These are phyloP conservation scores for Mortierella claussenii DNA, from an alignment of 192 early-diverging fungal species.

Conservation along the genomic window DNA sequence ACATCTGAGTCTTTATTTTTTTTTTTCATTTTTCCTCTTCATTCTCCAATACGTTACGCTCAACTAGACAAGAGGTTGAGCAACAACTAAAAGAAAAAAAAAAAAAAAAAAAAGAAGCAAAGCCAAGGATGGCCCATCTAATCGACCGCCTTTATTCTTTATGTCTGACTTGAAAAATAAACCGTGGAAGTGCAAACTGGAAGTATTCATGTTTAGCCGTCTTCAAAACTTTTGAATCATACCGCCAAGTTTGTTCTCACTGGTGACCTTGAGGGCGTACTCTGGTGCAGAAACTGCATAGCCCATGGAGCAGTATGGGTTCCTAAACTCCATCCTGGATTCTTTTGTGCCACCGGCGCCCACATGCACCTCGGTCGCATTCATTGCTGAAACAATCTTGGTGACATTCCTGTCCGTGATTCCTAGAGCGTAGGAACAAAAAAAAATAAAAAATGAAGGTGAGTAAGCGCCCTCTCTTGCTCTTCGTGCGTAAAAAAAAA, in stretches of 20 bases:
- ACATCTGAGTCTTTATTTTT: no score
- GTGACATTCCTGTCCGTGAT: constrained; percentile 63
- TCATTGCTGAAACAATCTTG: constrained; percentile 48
- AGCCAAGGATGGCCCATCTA: no score
- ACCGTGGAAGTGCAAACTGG: no score
- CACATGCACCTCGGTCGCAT: constrained; percentile 66
- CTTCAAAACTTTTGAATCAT: constrained; percentile 44
- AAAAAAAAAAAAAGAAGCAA: no score
- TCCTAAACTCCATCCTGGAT: constrained; percentile 52
- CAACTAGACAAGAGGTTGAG: no score
- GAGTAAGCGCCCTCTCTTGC: no score
- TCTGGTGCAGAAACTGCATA: constrained; percentile 48
- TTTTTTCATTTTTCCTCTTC: no score
- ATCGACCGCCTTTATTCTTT: no score
- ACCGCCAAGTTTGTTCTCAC: constrained; percentile 35
- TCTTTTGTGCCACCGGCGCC: constrained; percentile 52
- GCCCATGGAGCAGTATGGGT: constrained; percentile 51
- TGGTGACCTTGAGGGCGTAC: constrained; percentile 38
- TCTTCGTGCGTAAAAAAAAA: background rate
- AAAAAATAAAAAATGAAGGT: background rate
- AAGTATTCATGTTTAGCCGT: no score
- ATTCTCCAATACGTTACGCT: no score
- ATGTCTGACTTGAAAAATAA: no score
- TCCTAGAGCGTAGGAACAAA: constrained; percentile 23
- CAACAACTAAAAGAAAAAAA: no score